phyloP scores from a whole-genome alignment of 768 basidiomycete species.

The Dioszegia crocea region DNA sequence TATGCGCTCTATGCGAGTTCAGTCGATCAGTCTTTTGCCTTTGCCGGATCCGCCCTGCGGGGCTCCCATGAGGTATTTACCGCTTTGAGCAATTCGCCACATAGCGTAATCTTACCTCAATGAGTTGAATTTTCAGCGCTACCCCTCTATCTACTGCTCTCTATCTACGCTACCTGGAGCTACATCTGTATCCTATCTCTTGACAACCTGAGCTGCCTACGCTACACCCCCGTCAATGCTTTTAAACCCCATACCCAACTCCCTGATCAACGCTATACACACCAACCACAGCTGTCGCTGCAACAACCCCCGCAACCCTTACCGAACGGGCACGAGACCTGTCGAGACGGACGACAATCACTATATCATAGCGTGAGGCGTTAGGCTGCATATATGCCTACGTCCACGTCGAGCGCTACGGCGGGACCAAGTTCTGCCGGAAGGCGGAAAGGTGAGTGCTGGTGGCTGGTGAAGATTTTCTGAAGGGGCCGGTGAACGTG shows the following conservation, averaged over 20 bases:
- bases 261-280: background rate
- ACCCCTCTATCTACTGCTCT: background rate
- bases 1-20: too few relatives aligned
- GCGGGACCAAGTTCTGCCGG: background rate
- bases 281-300: background rate
- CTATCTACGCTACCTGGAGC: background rate
- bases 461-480: conserved; percentile 1
- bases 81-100: conserved; percentile 1
- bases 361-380: conserved; percentile 7
- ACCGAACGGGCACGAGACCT: background rate
- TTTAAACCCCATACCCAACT: too few relatives aligned
- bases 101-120: too few relatives aligned
- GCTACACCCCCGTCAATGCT: too few relatives aligned
- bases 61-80: conserved; percentile 12
- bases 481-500: background rate
- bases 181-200: background rate
- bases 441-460: conserved; percentile 3
- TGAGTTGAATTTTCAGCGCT: background rate
- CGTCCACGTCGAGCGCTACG: background rate
- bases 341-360: background rate
- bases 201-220: background rate
- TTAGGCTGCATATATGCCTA: background rate
- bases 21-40: too few relatives aligned
- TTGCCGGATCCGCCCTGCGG: too few relatives aligned
- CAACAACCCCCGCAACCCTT: background rate